Evolutionary conservation across 2,329 filamentous ascomycete species (phyloP), one percentile per base, ranked within the genome.

Genomic region (Paecilomyces fulvus): DNA sequence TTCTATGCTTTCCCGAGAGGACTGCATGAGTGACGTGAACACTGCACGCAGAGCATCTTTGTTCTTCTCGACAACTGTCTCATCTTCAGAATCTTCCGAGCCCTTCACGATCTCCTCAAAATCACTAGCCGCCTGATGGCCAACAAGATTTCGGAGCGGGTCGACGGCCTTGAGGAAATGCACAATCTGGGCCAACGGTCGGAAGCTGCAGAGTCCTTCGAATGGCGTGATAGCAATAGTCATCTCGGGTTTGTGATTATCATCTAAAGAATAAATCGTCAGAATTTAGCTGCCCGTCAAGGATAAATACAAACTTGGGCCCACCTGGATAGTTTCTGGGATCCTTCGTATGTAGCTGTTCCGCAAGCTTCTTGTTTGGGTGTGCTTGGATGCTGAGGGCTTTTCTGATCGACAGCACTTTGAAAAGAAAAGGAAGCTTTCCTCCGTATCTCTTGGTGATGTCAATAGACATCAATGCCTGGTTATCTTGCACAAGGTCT

Each of bases 161-260:
- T 83, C 78, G 3, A 90, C 80, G 5, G 78, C 81, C 52, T 84
- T 76, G 30, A 95, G 79, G 72, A 97, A 97, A 71, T 95, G 89
- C 0, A 85, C 80, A 60, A 97, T 94, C 75, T 99, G 92, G 4
- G 77, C 79, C 21, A 96, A 79, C 0, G 94, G 94, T 9, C 94
- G 84, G 79, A 99, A 99, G 31, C 94, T 94, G 67, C 94, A 99
- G 31, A 99, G 83, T 0, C 94, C 94, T 70, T 97, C 92, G 63
- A 99, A 99, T 0, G 90, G 87, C 0, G 94, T 97, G 66, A 99
- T 87, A 60, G 94, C 94, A 72, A 99, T 96, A 60, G 94, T 92
- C 94, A 99, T 99, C 76, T 99, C 94, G 31, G 94, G 94, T 77
- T 99, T 99, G 80, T 99, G 94, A 77, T 99, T 99, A 78, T 97